Evolutionary conservation across 1,284 basidiomycete species (phyloP), one percentile per base, ranked within the genome.

Genomic region (Sutorius eximius): DNA sequence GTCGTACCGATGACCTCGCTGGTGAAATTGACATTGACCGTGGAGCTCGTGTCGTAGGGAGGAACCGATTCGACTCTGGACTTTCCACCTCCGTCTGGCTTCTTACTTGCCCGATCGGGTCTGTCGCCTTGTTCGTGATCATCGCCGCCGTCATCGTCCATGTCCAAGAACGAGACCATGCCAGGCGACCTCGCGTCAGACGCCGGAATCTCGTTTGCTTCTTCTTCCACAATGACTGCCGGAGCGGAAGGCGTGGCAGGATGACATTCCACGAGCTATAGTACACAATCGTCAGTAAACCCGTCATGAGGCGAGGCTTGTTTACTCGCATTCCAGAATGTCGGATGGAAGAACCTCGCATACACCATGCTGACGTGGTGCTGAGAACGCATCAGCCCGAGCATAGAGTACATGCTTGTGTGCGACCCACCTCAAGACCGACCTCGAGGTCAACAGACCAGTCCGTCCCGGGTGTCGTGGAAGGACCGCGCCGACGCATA

Each of bases 331-430:
- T 69, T 57, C 64, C 66, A 69, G 27, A 51, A 59, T 0, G 53
- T 61, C 10, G 66, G 65, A 41, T 69, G 66, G 32, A 67, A 65
- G 43, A 42, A 50, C 38, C 29, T 60, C 3, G 64, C 60, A 11
- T 65, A 67, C 0, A 69, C 58, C 64, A 65, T 61, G 18, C 49
- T 66, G 0, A 66, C 61, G 29, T 66, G 55, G 3, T 59, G 43
- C 42, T 51, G 11, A 12, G 3, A 3, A n/a, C 10, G 12, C 10
- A 24, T 65, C 29, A 63, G 41, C 20, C 11, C 1, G 1, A 41
- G 32, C n/a, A 1, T 51, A 8, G 33, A 9, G 7, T 7, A 38
- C 22, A 12, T 8, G 12, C 15, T n/a, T 0, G 29, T 1, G 5
- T 40, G 13, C 7, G 38, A 50, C 57, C 1, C 20, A 63, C 67